Evolutionary conservation across 352 stramenopile species (phyloP).

Genomic region (Phytophthora tentaculata): DNA sequence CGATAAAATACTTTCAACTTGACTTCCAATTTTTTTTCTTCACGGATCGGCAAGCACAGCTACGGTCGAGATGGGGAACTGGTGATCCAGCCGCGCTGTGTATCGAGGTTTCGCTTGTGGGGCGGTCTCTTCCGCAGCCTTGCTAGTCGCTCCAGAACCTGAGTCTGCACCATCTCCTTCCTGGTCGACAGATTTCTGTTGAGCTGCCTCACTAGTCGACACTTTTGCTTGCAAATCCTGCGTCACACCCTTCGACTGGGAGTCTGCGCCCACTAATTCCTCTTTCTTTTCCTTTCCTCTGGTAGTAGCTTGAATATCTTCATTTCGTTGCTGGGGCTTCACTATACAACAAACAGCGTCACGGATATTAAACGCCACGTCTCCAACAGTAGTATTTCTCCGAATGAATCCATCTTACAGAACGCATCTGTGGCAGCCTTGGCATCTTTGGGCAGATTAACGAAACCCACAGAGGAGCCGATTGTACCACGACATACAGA

Average conservation of each 20-base stretch:
- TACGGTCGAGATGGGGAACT: slow-evolving; percentile 84
- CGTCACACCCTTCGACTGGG: neutral
- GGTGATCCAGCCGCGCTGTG: slow-evolving; percentile 59
- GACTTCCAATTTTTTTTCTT: slow-evolving; percentile 8
- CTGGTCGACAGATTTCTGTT: slow-evolving; percentile 7
- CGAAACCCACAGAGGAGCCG: slow-evolving; percentile 80
- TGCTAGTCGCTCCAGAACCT: slow-evolving; percentile 3
- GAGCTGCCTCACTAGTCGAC: slow-evolving; percentile 1
- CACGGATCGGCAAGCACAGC: slow-evolving; percentile 62
- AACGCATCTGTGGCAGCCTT: slow-evolving; percentile 82
- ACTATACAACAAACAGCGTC: slow-evolving; percentile 28
- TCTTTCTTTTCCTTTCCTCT: slow-evolving; percentile 7
- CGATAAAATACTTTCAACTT: neutral
- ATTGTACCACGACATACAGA: slow-evolving; percentile 55
- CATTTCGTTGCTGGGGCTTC: slow-evolving; percentile 28
- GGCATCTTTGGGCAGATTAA: slow-evolving; percentile 73
- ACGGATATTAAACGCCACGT: neutral
- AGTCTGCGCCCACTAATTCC: neutral
- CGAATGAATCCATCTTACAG: slow-evolving; percentile 44
- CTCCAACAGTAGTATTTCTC: neutral
- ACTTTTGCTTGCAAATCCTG: slow-evolving; percentile 5
- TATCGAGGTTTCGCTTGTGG: slow-evolving; percentile 47
- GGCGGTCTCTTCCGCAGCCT: slow-evolving; percentile 1
- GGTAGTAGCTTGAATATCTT: slow-evolving; percentile 7
- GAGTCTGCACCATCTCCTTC: slow-evolving; percentile 9